Evolutionary conservation across 2,329 filamentous ascomycete genomes (phyloP).

Genomic region (Fusarium scirpi): DNA sequence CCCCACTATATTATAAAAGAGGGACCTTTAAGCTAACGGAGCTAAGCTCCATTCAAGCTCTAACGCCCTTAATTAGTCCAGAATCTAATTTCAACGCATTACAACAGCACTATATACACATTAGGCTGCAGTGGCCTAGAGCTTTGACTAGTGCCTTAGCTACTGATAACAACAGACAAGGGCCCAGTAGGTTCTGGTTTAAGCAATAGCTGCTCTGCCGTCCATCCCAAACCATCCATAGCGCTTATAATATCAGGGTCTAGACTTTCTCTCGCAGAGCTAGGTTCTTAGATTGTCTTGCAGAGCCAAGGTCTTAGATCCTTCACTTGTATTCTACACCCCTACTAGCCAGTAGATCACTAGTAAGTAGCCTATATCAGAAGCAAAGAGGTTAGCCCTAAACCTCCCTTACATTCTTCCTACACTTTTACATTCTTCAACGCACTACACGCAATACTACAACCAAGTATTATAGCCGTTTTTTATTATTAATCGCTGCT

Average conservation of each 20-base stretch:
- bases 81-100: no score
- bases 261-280: background rate
- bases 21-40: no score
- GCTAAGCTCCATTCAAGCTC: no score
- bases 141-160: no score
- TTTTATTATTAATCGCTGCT: background rate
- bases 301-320: background rate
- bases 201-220: no score
- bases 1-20: no score
- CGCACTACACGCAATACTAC: background rate
- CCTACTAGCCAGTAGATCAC: background rate
- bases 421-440: background rate
- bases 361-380: background rate
- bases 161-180: no score
- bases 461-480: background rate
- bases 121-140: no score
- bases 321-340: background rate
- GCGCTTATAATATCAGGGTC: background rate
- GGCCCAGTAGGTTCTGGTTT: no score
- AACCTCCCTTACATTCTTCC: background rate
- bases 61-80: no score
- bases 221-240: no score
- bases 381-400: background rate
- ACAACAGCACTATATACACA: no score
- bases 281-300: background rate